Evolutionary conservation across 148 eudicot genomes (phyloP), one percentile per base, ranked within the genome.

Genomic region (Spergularia marina): DNA sequence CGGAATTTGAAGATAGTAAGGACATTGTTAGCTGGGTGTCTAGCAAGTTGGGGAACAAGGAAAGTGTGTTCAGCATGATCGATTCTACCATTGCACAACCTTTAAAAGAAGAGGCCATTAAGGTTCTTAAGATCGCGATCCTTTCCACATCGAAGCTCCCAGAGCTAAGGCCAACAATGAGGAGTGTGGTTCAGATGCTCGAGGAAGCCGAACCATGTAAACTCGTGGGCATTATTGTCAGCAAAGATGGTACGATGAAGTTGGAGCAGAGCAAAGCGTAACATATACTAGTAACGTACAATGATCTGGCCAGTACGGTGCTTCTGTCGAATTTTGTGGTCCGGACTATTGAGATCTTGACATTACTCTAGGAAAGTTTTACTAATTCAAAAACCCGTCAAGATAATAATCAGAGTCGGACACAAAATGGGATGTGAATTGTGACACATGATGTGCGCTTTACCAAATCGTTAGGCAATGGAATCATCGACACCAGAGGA

Each of bases 11-110:
- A 57, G 91, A 90, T 6, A 87, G 82, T 77, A 88, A 79, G 73
- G 97, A 91, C 78, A 82, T 95, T 53, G 96, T 92, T 36, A 83
- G 80, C 14, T 95, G 97, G 97, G 89, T 92, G 10, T 87, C 87
- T 10, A 82, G 88, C 85, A 90, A 90, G 1, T 25, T 92, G 81
- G 89, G 83, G 73, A 88, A 76, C 59, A 90, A 75, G 77, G 96
- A 87, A 25, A 81, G 74, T 44, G 90, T 95, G 17, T 12, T 92
- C 10, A 85, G 86, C 81, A 74, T 84, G 10, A 85, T 92, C 10
- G 97, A 95, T 69, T 78, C 94, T 0, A 68, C 52, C n/a, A 83
- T 95, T 68, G 78, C 69, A 9, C 84, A 84, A 61, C 61, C 78
- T 59, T 52, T 78, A 13, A 83, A 77, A 58, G 96, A 90, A 75